A percentile compares a stretch with the other conserved stretches of the same genome.
Evolutionary conservation across 148 eudicot species (phyloP).

Genomic region (Rhododendron kiyosumense): DNA sequence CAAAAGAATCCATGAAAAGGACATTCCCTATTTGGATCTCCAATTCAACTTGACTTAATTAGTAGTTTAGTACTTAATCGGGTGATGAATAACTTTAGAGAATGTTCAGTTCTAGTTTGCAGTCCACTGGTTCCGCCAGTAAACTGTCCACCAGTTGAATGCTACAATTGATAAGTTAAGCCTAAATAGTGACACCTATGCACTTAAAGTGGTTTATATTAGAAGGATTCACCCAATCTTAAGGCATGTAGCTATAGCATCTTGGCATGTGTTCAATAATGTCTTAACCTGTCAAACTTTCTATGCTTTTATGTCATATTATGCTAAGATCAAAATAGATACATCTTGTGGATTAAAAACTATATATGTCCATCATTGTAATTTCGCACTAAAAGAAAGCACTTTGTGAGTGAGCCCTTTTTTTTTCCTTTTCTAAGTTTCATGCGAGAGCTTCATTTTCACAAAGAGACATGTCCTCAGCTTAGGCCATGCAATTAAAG

Average conservation of each 20-base stretch:
- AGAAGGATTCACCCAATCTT: not conserved
- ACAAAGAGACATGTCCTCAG: not conserved
- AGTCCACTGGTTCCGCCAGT: not conserved
- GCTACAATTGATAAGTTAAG: not conserved
- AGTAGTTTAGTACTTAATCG: not conserved
- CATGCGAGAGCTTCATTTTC: not conserved
- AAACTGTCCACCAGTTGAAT: not conserved
- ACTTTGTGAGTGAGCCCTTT: not conserved
- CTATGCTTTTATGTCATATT: not conserved
- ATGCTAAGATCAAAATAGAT: not conserved
- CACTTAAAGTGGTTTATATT: not conserved
- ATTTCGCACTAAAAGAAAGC: not conserved
- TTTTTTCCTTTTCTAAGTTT: not conserved
- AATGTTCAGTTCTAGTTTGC: not conserved
- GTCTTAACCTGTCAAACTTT: not conserved
- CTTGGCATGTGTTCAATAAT: not conserved
- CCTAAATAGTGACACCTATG: not conserved
- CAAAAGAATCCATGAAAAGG: not conserved
- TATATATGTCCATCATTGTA: not conserved
- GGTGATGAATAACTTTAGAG: not conserved
- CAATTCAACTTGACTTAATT: not conserved
- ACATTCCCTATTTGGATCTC: not conserved
- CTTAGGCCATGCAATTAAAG: not conserved
- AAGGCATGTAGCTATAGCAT: not conserved
- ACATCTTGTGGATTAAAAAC: not conserved